Conservation (phyloP, 129 eudicot species). For the Escallonia rubra region DNA sequence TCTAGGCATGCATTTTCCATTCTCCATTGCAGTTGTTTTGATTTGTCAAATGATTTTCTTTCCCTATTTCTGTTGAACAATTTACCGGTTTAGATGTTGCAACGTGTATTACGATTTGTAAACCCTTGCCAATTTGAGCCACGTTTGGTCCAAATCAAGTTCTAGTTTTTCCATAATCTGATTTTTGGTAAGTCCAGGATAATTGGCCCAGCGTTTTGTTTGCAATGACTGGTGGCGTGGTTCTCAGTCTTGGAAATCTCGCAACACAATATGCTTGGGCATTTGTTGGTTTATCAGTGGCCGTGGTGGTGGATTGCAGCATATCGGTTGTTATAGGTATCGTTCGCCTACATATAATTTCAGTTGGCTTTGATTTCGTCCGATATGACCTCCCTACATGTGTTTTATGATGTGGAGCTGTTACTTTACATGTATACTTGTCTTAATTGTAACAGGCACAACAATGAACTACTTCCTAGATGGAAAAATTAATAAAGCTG, state of each 20-base stretch:
- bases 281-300: conserved; percentile 47
- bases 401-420: background rate
- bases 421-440: background rate
- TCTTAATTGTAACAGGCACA: conserved; percentile 29
- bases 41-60: too few species aligned
- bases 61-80: too few species aligned
- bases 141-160: too few species aligned
- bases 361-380: background rate
- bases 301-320: conserved; percentile 38
- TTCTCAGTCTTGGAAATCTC: conserved; percentile 39
- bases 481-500: conserved; percentile 41
- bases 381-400: too few species aligned
- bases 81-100: too few species aligned
- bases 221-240: conserved; percentile 49
- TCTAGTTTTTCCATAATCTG: too few species aligned
- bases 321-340: conserved; percentile 45
- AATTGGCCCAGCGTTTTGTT: conserved; percentile 46
- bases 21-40: too few species aligned
- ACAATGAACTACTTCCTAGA: conserved; percentile 47
- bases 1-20: too few species aligned
- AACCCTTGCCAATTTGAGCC: too few species aligned
- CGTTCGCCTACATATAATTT: too few species aligned
- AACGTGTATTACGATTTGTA: too few species aligned
- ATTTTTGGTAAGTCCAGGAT: conserved; percentile 14
- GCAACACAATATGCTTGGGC: conserved; percentile 52